Evolutionary conservation across 2,329 filamentous ascomycete species (phyloP).

Genomic region (Aspergillus sp.): DNA sequence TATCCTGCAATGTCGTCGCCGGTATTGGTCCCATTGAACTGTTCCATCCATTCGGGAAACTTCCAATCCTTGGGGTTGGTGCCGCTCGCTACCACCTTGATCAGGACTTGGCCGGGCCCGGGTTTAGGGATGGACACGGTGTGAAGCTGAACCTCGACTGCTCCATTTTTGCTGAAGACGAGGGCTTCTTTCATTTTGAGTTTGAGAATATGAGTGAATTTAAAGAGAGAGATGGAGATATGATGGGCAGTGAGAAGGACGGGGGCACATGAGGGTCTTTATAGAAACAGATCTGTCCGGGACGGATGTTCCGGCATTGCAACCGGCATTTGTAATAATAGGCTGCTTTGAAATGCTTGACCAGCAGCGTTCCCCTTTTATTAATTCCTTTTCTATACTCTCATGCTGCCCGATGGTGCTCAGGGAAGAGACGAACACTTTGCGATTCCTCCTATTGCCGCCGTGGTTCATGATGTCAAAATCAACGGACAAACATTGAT

Average conservation of each 20-base stretch:
- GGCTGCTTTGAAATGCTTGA: too few relatives aligned
- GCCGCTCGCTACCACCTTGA: conserved; percentile 37
- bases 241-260: background rate
- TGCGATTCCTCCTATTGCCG: too few relatives aligned
- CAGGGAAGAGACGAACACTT: too few relatives aligned
- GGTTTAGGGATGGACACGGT: conserved; percentile 36
- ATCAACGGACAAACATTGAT: too few relatives aligned
- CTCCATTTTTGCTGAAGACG: background rate
- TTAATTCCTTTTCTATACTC: too few relatives aligned
- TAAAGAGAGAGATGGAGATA: background rate
- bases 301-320: too few relatives aligned
- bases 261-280: too few relatives aligned
- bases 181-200: background rate
- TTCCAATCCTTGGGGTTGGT: conserved; percentile 50
- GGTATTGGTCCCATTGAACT: conserved; percentile 5
- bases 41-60: conserved; percentile 11
- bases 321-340: too few relatives aligned
- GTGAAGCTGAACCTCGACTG: background rate
- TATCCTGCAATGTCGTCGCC: conserved; percentile 51
- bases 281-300: too few relatives aligned
- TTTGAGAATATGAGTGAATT: background rate
- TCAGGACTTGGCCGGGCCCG: conserved; percentile 31
- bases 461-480: too few relatives aligned
- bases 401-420: too few relatives aligned
- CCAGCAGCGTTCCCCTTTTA: too few relatives aligned